Evolutionary conservation across 108 stramenopile species (phyloP), one percentile per base, ranked within the genome.

Genomic region (Thalassiosira profunda): DNA sequence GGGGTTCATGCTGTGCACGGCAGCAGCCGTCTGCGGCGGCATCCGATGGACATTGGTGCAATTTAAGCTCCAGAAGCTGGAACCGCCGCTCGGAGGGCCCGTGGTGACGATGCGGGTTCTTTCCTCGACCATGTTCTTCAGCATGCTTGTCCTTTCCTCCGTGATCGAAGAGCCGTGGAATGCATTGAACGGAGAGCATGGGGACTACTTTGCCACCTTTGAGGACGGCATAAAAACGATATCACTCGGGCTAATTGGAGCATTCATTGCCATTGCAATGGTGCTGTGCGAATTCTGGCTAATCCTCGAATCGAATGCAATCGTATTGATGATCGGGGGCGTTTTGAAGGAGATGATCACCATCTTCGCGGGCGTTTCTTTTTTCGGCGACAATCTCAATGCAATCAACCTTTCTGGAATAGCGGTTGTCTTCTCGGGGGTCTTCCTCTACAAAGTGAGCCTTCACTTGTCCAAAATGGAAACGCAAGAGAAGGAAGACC

Each of bases 271-370:
- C 4, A 84, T 95, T 62, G 77, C 68, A 21, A 95, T 95, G 94
- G 81, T 95, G 42, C 68, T 95, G 23, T 95, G 94, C 57, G 95
- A 96, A 80, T 94, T 96, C 54, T 84, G 82, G 68, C 74, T 96
- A 31, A 96, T 96, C 57, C 77, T 96, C 60, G 84, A 85, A 35
- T 79, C 91, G 2, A 81, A 72, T 59, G 95, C 95, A 2, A 78
- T 96, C 24, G 81, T 96, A 58, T 60, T 96, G 54, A 96, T 92
- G 92, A 92, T 96, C 58, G 95, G 95, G 54, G 95, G 95, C 17
- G 95, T 96, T 33, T 63, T 93, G 14, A 96, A 96, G 62, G 95
- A 96, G 62, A 69, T 96, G 47, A 79, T 86, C 23, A 96, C 92
- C 24, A 96, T 96, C 33, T 26, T 88, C 29, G 71, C 94, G 46